Evolutionary conservation across 306 rosid species (phyloP), one percentile per base, ranked within the genome.

Genomic region (Hippophae gyantsensis): DNA sequence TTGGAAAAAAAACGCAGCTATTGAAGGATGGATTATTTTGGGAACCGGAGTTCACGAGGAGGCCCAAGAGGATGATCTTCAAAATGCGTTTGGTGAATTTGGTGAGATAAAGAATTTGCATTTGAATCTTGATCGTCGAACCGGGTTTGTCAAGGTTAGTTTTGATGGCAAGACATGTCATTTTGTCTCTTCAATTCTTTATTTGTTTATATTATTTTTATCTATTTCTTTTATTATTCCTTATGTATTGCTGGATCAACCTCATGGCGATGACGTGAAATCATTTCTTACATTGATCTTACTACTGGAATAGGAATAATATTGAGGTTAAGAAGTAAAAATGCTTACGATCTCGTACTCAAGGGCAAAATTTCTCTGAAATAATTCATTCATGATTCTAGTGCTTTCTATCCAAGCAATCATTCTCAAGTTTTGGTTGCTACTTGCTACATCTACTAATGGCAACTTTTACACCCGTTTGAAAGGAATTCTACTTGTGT

Each of bases 11-110:
- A 5, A 8, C 74, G 72, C 78, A 93, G 99, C 99, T 7, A 76
- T 93, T 60, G 99, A 93, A 79, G 99, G 99, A 63, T 93, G 99
- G 99, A 93, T 93, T 75, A 79, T 93, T 79, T 76, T 93, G 79
- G 99, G 75, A 26, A 82, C 90, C n/a, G 99, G 99, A 47, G 82
- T 93, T 43, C 97, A 93, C 46, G 99, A 93, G 78, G 99, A 93
- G 78, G 96, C 99, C 5, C 99, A 93, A 54, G 99, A 88, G 63
- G 99, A 93, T 63, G 89, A 93, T 82, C 69, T 93, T 68, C 99
- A 84, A 40, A 76, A 80, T 53, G 70, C 85, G 41, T 93, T 93
- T 77, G 97, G 97, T 43, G 97, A 84, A 68, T 93, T 70, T 71
- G 99, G 99, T 49, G 95, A 93, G 78, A 86, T 93, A 55, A 88